Percentiles rank a stretch among this genome's conserved stretches.
phyloP scores from a whole-genome alignment of 2,329 filamentous ascomycete species.

The Talaromyces sp. region DNA sequence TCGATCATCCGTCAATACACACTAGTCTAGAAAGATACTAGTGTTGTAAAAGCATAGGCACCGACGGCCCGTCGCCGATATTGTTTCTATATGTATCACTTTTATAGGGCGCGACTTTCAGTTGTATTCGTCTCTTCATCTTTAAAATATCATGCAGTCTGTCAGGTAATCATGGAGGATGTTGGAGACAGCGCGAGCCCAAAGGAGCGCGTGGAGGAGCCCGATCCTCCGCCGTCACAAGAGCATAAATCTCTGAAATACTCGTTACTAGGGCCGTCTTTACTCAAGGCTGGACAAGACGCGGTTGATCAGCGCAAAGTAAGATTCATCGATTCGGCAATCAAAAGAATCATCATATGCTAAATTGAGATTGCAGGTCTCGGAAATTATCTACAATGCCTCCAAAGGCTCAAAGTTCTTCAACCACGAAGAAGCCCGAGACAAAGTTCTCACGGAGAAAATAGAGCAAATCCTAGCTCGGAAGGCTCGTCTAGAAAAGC shows the following conservation, averaged over 20 bases:
- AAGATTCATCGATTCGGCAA: constrained; percentile 13
- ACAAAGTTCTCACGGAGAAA: constrained; percentile 78
- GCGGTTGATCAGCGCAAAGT: constrained; percentile 87
- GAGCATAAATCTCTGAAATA: constrained; percentile 74
- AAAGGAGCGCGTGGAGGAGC: neutral
- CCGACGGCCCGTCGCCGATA: neutral
- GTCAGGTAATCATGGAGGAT: constrained; percentile 1
- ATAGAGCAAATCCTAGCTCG: constrained; percentile 74
- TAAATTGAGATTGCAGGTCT: constrained; percentile 58
- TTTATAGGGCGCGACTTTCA: neutral
- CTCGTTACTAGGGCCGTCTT: constrained; percentile 79
- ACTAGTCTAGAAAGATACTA: neutral
- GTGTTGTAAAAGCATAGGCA: neutral
- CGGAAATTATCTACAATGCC: constrained; percentile 93
- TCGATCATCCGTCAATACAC: neutral
- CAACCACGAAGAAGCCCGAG: constrained; percentile 79
- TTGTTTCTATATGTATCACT: neutral
- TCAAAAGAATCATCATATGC: neutral
- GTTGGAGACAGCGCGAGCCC: neutral
- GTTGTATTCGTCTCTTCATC: neutral
- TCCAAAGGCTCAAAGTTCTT: constrained; percentile 97
- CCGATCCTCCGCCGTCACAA: constrained; percentile 1
- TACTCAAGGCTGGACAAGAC: constrained; percentile 92
- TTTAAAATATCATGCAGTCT: neutral
- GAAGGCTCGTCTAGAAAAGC: constrained; percentile 70